These are phyloP conservation scores for Vinca minor DNA, from an alignment of 257 asterid genomes.

Conservation along the genomic window DNA sequence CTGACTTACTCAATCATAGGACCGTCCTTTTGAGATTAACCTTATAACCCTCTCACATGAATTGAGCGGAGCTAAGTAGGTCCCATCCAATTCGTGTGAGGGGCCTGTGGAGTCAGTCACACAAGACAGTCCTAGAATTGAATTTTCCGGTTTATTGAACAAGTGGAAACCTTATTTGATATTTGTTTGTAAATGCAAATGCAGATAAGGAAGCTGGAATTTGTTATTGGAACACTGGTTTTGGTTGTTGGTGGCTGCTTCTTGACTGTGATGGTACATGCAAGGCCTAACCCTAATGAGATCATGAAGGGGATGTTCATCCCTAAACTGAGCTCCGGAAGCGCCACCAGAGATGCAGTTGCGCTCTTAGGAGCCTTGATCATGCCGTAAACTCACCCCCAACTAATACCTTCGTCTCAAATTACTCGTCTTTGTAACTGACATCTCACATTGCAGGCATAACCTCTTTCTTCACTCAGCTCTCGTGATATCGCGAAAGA, in stretches of 20 bases:
- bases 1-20: too few species aligned
- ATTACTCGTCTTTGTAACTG: neutral
- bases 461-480: conserved; percentile 96
- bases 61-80: too few species aligned
- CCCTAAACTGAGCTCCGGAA: conserved; percentile 65
- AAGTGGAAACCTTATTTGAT: too few species aligned
- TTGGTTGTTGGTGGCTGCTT: conserved; percentile 66
- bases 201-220: conserved; percentile 85
- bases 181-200: neutral
- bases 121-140: too few species aligned
- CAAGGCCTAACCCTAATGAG: conserved; percentile 54
- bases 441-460: conserved; percentile 43
- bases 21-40: too few species aligned
- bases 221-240: conserved; percentile 57
- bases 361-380: conserved; percentile 92
- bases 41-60: too few species aligned
- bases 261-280: conserved; percentile 62
- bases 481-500: conserved; percentile 75
- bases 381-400: conserved; percentile 60
- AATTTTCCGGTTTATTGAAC: too few species aligned
- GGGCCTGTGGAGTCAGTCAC: too few species aligned
- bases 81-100: too few species aligned
- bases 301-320: conserved; percentile 61
- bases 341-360: conserved; percentile 73
- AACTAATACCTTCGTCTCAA: neutral